Evolutionary conservation across 352 stramenopile species (phyloP), one percentile per base, ranked within the genome.

Genomic region (Thalassiosira mediterranea): DNA sequence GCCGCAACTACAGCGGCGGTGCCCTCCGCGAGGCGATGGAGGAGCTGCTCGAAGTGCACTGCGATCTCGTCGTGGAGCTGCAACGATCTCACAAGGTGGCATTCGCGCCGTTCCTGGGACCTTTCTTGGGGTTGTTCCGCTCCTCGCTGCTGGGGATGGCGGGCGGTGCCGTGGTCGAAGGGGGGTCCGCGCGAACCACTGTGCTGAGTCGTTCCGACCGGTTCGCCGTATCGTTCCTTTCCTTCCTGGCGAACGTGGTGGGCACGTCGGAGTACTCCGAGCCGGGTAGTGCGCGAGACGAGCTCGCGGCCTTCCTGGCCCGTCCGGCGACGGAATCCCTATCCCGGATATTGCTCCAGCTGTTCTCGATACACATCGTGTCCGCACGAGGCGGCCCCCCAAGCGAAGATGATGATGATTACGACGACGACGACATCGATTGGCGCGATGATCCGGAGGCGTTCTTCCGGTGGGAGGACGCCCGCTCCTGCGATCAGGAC

Each of bases 371-470:
- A 47, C 57, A 77, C 21, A 57, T 77, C 11, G 23, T 44, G 23
- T 26, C 17, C 25, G 8, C 37, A 68, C 23, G 40, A 64, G n/a
- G 34, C 40, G 4, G 17, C 26, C 46, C n/a, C 47, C 38, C 23
- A 58, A 26, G 34, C 32, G 29, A 49, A 5, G 46, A 48, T 3
- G 21, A 63, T 26, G 51, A 64, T 48, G 58, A 76, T 2, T 26
- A 77, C n/a, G 49, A 48, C 11, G 34, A 57, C 13, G 37, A 51
- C 15, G 40, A 47, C 26, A 21, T 40, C 2, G 29, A 51, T 26
- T 83, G 74, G 67, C 32, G 70, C 32, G 74, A 72, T 56, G 60
- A 83, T 66, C 59, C 74, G 1, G 74, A 83, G 40, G 74, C 31
- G 37, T 83, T 74, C 32, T 79, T 70, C 31, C 59, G 71, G 42